Evolutionary conservation across 2,329 filamentous ascomycete species (phyloP).

Genomic region (Drechslera avenae): DNA sequence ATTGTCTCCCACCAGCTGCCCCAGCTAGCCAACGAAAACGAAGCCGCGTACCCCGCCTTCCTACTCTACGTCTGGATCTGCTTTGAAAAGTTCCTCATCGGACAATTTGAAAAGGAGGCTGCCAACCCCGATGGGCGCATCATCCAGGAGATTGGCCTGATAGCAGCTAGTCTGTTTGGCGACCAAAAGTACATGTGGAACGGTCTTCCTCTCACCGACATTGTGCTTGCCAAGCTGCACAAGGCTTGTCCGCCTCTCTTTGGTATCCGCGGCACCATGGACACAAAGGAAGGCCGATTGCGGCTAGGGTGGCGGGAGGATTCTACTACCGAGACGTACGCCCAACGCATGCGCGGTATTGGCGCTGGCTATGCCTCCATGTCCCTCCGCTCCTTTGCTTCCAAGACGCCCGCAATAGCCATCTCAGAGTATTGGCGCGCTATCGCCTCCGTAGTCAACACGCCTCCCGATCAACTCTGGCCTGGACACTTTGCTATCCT

Average conservation of each 20-base stretch:
- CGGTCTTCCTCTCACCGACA: slow-evolving; percentile 73
- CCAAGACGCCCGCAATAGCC: slow-evolving; percentile 73
- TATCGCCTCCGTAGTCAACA: slow-evolving; percentile 76
- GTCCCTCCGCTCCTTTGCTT: slow-evolving; percentile 71
- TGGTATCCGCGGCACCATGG: slow-evolving; percentile 77
- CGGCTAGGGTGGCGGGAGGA: slow-evolving; percentile 42
- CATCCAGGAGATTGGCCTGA: slow-evolving; percentile 79
- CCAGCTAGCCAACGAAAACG: slow-evolving; percentile 31
- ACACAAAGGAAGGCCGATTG: slow-evolving; percentile 56
- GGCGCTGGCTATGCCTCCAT: slow-evolving; percentile 84
- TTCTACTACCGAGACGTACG: slow-evolving; percentile 68
- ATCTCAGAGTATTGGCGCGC: slow-evolving; percentile 81
- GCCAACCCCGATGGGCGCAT: slow-evolving; percentile 45
- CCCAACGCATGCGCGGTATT: slow-evolving; percentile 81
- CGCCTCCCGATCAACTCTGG: slow-evolving; percentile 60
- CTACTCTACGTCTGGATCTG: slow-evolving; percentile 75
- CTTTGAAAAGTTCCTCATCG: slow-evolving; percentile 73
- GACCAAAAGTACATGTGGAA: slow-evolving; percentile 69
- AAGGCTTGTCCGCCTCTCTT: slow-evolving; percentile 83
- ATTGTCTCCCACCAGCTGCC: slow-evolving; percentile 43
- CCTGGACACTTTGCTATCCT: slow-evolving; percentile 57
- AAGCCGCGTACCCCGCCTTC: slow-evolving; percentile 52
- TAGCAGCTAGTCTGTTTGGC: slow-evolving; percentile 76
- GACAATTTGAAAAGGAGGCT: slow-evolving; percentile 58
- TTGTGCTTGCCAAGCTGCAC: slow-evolving; percentile 86